These are phyloP conservation scores for Narthecium ossifragum DNA, from an alignment of 106 monocot genomes.

Conservation along the genomic window DNA sequence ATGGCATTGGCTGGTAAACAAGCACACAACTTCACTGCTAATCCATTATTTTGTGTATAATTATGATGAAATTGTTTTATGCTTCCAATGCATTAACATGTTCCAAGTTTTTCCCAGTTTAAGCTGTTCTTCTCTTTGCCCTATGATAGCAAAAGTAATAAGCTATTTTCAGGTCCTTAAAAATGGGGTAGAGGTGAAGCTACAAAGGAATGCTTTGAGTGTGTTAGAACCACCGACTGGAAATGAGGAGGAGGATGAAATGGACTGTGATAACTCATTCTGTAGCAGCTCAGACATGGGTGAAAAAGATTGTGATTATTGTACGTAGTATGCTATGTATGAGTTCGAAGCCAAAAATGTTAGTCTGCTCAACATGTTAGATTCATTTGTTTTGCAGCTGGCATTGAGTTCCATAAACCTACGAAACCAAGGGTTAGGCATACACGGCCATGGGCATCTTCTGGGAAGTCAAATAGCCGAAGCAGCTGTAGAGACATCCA, in stretches of 20 bases:
- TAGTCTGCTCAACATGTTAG: no score
- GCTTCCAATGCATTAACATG: no score
- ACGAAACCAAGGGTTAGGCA: constrained; percentile 67
- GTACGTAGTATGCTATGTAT: no score
- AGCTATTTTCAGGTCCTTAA: constrained; percentile 42
- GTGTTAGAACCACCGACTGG: constrained; percentile 47
- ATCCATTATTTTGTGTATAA: no score
- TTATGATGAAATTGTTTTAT: no score
- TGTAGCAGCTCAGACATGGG: constrained; percentile 38
- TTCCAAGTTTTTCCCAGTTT: no score
- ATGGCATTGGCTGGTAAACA: constrained; percentile 42
- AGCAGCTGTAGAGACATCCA: constrained; percentile 30
- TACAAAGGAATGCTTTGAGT: constrained; percentile 48
- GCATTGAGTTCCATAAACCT: constrained; percentile 64
- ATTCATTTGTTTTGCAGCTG: constrained; percentile 28
- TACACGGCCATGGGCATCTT: constrained; percentile 57
- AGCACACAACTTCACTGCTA: no score
- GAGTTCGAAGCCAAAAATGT: no score
- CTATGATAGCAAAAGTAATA: no score
- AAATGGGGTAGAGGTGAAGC: constrained; percentile 48
- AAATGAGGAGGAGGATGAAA: constrained; percentile 32
- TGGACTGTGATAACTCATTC: constrained; percentile 32
- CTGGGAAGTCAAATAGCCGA: constrained; percentile 42
- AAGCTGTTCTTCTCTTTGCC: no score
- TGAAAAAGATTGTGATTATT: no score